These are phyloP conservation scores for Aspergillus sp. DNA, from an alignment of 2,329 filamentous ascomycete genomes.

Conservation along the genomic window DNA sequence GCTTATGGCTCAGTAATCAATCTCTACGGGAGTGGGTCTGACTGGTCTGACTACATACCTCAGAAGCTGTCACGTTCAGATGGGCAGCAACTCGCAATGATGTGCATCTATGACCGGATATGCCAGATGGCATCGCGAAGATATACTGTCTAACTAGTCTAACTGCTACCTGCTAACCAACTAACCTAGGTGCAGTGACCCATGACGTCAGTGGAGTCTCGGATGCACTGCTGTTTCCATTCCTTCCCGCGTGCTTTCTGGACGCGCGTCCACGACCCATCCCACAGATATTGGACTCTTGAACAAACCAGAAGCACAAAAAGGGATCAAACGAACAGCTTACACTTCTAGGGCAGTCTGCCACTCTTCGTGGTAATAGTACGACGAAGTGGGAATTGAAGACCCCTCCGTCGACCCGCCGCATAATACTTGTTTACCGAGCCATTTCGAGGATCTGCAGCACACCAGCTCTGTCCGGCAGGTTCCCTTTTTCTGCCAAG, in stretches of 20 bases:
- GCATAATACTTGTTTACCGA: not conserved
- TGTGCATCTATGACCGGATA: not conserved
- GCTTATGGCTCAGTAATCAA: not conserved
- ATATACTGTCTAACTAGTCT: no score
- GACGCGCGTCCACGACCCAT: not conserved
- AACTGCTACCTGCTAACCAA: not conserved
- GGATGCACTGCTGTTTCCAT: not conserved
- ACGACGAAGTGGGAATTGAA: not conserved
- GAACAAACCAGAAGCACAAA: no score
- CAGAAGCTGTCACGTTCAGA: not conserved
- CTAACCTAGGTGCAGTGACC: not conserved
- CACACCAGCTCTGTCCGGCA: not conserved
- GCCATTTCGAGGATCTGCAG: constrained; percentile 2
- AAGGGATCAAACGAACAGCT: no score
- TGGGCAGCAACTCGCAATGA: not conserved
- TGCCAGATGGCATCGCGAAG: no score
- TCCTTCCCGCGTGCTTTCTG: not conserved
- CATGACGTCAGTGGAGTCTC: not conserved
- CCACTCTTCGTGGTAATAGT: not conserved
- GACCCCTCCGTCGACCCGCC: not conserved
- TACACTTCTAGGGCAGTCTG: no score
- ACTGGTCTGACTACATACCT: not conserved
- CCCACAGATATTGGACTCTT: not conserved
- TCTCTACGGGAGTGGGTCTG: not conserved
- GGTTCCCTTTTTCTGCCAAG: not conserved